These are phyloP conservation scores for Aspergillus diversus DNA, from an alignment of 495 filamentous ascomycete genomes.

Conservation along the genomic window DNA sequence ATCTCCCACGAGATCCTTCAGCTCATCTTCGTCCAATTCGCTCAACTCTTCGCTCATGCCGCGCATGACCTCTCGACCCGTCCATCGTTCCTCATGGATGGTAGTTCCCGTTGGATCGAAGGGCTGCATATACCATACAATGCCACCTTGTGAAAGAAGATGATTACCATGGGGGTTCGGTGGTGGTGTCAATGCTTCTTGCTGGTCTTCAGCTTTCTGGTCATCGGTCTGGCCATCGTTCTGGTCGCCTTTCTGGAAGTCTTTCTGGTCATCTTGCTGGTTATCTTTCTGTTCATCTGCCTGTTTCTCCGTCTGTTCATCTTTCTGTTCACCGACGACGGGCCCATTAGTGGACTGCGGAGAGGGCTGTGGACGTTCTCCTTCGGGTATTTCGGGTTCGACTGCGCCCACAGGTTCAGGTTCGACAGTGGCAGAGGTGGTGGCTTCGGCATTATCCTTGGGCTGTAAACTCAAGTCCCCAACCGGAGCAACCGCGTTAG, in stretches of 20 bases:
- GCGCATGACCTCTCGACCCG: constrained; percentile 72
- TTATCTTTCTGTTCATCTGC: no score
- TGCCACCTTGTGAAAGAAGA: constrained; percentile 69
- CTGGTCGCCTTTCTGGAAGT: no score
- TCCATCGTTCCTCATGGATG: constrained; percentile 75
- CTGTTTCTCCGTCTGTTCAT: constrained; percentile 32
- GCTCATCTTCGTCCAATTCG: constrained; percentile 85
- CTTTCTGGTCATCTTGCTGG: no score
- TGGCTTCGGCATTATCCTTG: constrained; percentile 5
- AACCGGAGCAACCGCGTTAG: not conserved
- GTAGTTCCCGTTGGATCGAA: constrained; percentile 81
- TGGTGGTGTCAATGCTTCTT: constrained; percentile 47
- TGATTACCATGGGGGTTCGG: constrained; percentile 54
- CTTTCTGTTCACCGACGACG: constrained; percentile 23
- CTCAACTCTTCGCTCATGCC: constrained; percentile 84
- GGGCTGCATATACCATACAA: constrained; percentile 85
- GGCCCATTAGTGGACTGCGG: constrained; percentile 31
- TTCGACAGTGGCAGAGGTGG: constrained; percentile 20
- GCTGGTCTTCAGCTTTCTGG: constrained; percentile 24
- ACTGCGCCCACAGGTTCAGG: constrained; percentile 9
- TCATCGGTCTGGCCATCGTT: constrained; percentile 10
- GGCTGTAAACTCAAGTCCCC: not conserved
- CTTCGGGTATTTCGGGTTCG: constrained; percentile 24
- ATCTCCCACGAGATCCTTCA: constrained; percentile 64
- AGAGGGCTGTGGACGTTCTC: constrained; percentile 49